Base-by-base conservation (phyloP, 352 stramenopile genomes). In the Thraustochytrium sp. region DNA sequence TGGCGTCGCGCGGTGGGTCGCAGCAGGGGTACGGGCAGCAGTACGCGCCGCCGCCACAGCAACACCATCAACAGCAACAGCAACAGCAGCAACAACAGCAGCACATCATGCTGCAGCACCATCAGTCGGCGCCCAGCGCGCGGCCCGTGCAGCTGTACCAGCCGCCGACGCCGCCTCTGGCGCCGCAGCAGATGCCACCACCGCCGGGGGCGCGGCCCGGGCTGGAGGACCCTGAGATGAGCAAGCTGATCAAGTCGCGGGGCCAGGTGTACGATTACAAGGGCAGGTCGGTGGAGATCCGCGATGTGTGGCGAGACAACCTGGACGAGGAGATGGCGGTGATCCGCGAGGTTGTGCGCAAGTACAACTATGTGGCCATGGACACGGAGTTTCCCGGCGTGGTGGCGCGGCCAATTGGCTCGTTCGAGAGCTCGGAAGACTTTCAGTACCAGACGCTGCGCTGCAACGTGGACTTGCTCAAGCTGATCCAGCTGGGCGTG, bases 361-460 rank as follows among this genome's bases (percentile, higher is more conserved):
- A 92, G 55, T 97, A 98, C 86, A 97, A 93, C 55, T 99, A 98
- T 89, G 94, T 99, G 46, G 96, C 96, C 36, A 99, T 99, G 97
- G 97, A 99, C 89, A 99, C 97, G 3, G 96, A 99, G 90, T 99
- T 99, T 89, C 97, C 97, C 5, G 97, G 97, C 61, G 95, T 99
- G 21, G 96, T 99, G 46, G 97, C 96, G 13, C 94, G 96, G 23
- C 97, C 97, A 26, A 96, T 99, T 36, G 95, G 95, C 5, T 97
- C 98, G 84, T 96, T 97, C 83, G 89, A 90, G 59, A 96, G 90
- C n/a, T 92, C 90, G 78, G 96, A 93, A 59, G 96, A 99, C 86
- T 99, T 98, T 90, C 94, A 98, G 89, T 99, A 99, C 90, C 94
- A 96, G 88, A 98, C 94, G 34, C 87, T 98, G 84, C 96, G 97